phyloP scores from a whole-genome alignment of 148 eudicot species.

The Cornus suecica region DNA sequence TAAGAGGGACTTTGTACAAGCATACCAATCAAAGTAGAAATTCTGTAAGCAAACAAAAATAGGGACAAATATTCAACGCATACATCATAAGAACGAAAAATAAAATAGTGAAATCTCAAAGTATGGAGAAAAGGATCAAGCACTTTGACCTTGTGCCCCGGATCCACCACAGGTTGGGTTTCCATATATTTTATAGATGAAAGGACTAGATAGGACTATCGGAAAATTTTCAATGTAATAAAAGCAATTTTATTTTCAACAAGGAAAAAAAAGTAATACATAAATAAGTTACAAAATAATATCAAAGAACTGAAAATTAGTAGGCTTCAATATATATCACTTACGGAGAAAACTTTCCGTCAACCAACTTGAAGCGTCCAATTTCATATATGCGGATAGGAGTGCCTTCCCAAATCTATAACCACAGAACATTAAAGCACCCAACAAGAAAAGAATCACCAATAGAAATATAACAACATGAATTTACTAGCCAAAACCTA shows the following conservation, averaged over 20 bases:
- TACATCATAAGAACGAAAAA: neutral
- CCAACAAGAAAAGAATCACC: conserved; percentile 5
- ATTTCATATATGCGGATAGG: conserved; percentile 81
- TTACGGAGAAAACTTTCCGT: conserved; percentile 96
- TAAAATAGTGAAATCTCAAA: neutral
- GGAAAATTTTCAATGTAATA: neutral
- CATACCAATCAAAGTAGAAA: too few relatives aligned
- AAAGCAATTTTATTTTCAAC: neutral
- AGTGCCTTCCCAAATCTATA: conserved; percentile 95
- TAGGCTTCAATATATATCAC: conserved; percentile 19
- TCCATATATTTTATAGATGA: conserved; percentile 4
- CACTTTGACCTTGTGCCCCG: too few relatives aligned
- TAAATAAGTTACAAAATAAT: neutral
- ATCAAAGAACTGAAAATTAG: neutral
- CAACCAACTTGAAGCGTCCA: conserved; percentile 91
- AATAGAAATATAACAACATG: neutral
- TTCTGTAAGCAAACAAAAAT: too few relatives aligned
- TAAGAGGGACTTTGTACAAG: too few relatives aligned
- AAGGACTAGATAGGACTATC: neutral
- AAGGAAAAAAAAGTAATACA: neutral
- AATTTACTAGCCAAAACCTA: neutral
- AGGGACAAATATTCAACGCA: too few relatives aligned
- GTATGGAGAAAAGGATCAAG: too few relatives aligned
- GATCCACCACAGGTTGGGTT: too few relatives aligned
- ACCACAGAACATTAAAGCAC: conserved; percentile 13